phyloP scores from a whole-genome alignment of 352 stramenopile genomes.

The Globisporangium irregulare region DNA sequence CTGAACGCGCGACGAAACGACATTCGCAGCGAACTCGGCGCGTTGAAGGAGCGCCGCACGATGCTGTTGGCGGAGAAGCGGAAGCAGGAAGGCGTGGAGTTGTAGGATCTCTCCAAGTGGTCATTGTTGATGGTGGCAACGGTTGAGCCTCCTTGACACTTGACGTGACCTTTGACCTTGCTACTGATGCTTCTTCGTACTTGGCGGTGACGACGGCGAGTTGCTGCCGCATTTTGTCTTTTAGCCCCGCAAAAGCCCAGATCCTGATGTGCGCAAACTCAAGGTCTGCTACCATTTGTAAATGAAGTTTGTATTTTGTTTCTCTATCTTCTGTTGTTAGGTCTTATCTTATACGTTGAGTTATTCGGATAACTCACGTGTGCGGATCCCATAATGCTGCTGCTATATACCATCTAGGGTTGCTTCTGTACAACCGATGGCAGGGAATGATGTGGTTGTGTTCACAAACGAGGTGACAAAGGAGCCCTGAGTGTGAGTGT shows the following conservation, averaged over 20 bases:
- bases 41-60: conserved; percentile 77
- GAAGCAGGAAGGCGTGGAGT: conserved; percentile 67
- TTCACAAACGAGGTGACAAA: no score
- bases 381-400: not conserved
- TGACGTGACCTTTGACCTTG: not conserved
- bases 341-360: not conserved
- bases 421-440: not conserved
- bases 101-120: conserved; percentile 16
- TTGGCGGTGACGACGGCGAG: not conserved
- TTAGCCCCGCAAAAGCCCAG: not conserved
- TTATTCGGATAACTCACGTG: no score
- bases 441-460: no score
- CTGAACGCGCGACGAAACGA: conserved; percentile 82
- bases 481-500: not conserved
- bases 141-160: not conserved
- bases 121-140: not conserved
- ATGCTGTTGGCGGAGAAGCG: conserved; percentile 78
- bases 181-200: not conserved
- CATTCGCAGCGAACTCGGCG: conserved; percentile 81
- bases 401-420: not conserved
- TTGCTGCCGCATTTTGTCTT: not conserved
- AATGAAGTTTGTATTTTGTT: conserved; percentile 10
- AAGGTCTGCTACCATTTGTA: not conserved
- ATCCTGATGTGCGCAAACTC: not conserved
- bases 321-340: not conserved